Base-by-base conservation (phyloP, 768 basidiomycete genomes). In the Panaeolus papilionaceus region DNA sequence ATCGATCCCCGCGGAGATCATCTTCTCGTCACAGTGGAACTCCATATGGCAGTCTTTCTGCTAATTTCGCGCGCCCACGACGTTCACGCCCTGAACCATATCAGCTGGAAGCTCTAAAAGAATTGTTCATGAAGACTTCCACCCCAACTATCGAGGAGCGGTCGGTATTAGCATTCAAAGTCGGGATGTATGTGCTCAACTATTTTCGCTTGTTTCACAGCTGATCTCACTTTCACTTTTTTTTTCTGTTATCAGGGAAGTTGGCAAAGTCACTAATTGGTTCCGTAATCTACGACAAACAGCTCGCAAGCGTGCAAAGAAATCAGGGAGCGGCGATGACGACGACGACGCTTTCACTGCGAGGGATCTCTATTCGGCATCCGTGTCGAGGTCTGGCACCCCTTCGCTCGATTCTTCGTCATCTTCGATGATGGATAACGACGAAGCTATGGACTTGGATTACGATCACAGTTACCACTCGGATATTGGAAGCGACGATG, bases 211-310 rank as follows among this genome's bases (percentile, higher is more conserved):
- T 64, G 62, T 62, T 44, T 49, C 64, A 58, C 72, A 64, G 39
- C 51, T 62, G 61, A 64, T 33, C 33, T 33, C 33, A 33, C 3
- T 33, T 33, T 3, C 33, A 23, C 23, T 23, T 64, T 67, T 71
- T 65, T 66, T 67, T 45, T 71, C 63, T 73, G 64, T 66, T 68
- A 66, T 67, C 73, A 89, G 88, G 92, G 92, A 94, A 78, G 77
- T 94, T 66, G 90, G 89, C 70, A 93, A 92, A 78, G 92, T 94
- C 64, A 93, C 92, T 18, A 94, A 94, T 76, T 94, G 92, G 92
- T 94, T 94, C 83, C 84, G 92, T 40, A 94, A 94, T 74, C 83
- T 94, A 66, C 86, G 92, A 42, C 92, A 94, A 79, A 91, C 91
- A 18, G 85, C 92, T n/a, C 81, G 92, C 49, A 93, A 89, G 77